Percentiles rank a stretch among this genome's conserved stretches.
Evolutionary conservation across 2,329 filamentous ascomycete genomes (phyloP).

Genomic region (Alternaria ventricosa): DNA sequence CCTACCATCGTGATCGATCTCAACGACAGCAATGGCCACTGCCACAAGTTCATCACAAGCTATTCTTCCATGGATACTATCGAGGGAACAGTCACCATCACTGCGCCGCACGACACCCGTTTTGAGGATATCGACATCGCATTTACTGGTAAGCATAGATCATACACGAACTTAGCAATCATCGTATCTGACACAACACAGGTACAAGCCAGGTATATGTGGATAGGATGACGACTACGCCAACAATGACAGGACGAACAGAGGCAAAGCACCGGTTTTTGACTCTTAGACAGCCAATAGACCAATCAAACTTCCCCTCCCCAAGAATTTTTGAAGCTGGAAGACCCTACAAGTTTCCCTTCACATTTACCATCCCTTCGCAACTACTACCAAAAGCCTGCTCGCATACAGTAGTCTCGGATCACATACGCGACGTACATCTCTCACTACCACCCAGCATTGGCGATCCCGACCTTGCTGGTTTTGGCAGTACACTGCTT

Average conservation of each 20-base stretch:
- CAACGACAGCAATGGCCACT: constrained; percentile 37
- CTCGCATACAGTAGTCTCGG: constrained; percentile 59
- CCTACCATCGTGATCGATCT: constrained; percentile 54
- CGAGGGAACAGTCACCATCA: constrained; percentile 60
- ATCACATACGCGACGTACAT: constrained; percentile 62
- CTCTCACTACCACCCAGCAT: constrained; percentile 66
- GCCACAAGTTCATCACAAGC: constrained; percentile 49
- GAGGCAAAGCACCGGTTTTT: constrained; percentile 67
- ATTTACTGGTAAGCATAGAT: constrained; percentile 57
- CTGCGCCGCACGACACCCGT: constrained; percentile 57
- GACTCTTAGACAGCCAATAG: constrained; percentile 66
- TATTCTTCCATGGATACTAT: constrained; percentile 66
- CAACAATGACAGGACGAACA: constrained; percentile 60
- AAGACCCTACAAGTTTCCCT: constrained; percentile 65
- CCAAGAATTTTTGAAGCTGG: constrained; percentile 63
- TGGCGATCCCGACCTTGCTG: constrained; percentile 63
- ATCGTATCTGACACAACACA: constrained; percentile 35
- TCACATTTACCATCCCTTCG: constrained; percentile 68
- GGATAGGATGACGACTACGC: constrained; percentile 60
- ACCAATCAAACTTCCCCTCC: constrained; percentile 60
- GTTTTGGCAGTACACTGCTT: constrained; percentile 57
- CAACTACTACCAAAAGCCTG: constrained; percentile 67
- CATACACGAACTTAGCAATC: background rate
- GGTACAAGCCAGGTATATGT: constrained; percentile 61
- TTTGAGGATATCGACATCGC: constrained; percentile 67